phyloP scores from a whole-genome alignment of 2,329 filamentous ascomycete species.

The Botrytis deweyae region DNA sequence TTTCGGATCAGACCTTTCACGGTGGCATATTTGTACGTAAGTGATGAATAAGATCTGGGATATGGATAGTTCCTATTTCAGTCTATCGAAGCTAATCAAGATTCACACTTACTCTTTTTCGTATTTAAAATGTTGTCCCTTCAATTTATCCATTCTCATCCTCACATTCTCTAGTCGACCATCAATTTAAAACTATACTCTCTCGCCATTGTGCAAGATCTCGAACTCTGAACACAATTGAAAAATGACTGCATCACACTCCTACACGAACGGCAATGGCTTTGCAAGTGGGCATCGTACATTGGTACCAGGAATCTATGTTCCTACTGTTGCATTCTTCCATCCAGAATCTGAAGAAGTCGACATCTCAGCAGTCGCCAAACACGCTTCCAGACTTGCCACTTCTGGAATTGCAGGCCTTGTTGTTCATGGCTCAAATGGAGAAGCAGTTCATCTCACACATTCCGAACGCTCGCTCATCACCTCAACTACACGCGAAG shows the following conservation, averaged over 20 bases:
- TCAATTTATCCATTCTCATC: not conserved
- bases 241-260: conserved; percentile 10
- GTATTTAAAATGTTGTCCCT: not conserved
- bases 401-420: conserved; percentile 35
- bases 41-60: not conserved
- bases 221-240: not conserved
- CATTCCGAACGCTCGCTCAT: conserved; percentile 44
- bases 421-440: conserved; percentile 47
- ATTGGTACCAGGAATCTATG: conserved; percentile 45
- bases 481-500: conserved; percentile 42
- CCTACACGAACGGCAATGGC: not conserved
- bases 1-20: not conserved
- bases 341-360: conserved; percentile 25
- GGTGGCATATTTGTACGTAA: not conserved
- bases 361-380: conserved; percentile 18
- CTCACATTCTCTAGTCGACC: not conserved
- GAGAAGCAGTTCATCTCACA: conserved; percentile 46
- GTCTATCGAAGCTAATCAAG: not conserved
- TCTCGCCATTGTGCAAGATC: not conserved
- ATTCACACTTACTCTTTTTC: not conserved
- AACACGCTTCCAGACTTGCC: conserved; percentile 52
- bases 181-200: not conserved
- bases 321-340: conserved; percentile 51
- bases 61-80: conserved; percentile 12
- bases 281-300: conserved; percentile 18